Evolutionary conservation across 2,329 filamentous ascomycete species (phyloP).

Genomic region (Grosmannia penicillata): DNA sequence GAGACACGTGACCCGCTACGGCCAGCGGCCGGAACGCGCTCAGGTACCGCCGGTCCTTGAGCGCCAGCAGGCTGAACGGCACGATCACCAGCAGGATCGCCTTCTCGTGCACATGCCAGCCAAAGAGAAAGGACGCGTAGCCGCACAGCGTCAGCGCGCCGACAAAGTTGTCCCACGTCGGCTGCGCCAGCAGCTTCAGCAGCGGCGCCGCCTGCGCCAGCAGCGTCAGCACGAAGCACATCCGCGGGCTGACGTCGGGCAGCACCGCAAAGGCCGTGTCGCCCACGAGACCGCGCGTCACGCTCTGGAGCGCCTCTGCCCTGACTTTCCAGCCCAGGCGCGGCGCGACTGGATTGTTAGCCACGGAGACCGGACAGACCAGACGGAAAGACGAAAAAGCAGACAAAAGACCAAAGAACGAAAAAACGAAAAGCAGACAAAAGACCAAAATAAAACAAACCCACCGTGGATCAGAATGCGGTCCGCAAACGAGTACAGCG

Average conservation of each 20-base stretch:
- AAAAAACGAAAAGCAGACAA: background rate
- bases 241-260: conserved; percentile 65
- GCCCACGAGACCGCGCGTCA: conserved; percentile 83
- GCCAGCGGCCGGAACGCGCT: conserved; percentile 84
- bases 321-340: conserved; percentile 63
- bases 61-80: conserved; percentile 82
- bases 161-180: conserved; percentile 80
- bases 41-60: conserved; percentile 79
- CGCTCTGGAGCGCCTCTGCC: conserved; percentile 63
- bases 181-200: conserved; percentile 64
- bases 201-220: conserved; percentile 69
- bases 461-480: conserved; percentile 66
- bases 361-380: no score
- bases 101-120: conserved; percentile 98
- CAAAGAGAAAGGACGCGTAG: conserved; percentile 92
- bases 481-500: conserved; percentile 86
- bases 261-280: conserved; percentile 90
- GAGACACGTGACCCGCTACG: conserved; percentile 84
- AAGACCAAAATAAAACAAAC: conserved; percentile 12
- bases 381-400: conserved; percentile 2
- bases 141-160: conserved; percentile 83
- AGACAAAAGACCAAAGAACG: background rate
- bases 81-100: conserved; percentile 88
- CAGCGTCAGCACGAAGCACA: conserved; percentile 72
- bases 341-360: conserved; percentile 55